Conservation (phyloP, 768 basidiomycete genomes). For the Mycena floridula region DNA sequence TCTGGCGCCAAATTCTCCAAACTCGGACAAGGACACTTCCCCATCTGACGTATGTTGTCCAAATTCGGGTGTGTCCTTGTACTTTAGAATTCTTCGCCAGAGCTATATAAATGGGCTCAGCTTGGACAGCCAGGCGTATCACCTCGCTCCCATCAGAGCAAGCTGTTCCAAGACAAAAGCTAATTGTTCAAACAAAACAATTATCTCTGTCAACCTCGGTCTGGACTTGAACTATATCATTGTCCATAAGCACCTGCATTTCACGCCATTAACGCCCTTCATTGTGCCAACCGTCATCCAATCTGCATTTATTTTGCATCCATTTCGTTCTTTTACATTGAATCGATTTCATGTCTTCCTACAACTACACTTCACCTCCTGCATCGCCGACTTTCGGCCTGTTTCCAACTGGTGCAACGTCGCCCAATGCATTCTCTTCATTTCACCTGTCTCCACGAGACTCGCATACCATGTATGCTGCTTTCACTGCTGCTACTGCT, state of each 20-base stretch:
- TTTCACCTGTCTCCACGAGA: constrained; percentile 61
- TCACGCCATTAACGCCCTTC: too few relatives aligned
- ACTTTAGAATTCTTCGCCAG: neutral
- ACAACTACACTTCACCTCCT: constrained; percentile 36
- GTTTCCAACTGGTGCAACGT: constrained; percentile 50
- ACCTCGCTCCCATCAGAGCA: too few relatives aligned
- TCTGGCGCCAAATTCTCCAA: too few relatives aligned
- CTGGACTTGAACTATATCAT: too few relatives aligned
- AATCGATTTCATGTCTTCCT: constrained; percentile 39
- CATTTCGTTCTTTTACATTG: neutral
- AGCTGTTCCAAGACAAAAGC: too few relatives aligned
- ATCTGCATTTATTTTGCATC: neutral
- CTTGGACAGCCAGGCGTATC: too few relatives aligned
- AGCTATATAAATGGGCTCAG: too few relatives aligned
- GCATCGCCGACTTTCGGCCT: constrained; percentile 53
- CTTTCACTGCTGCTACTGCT: constrained; percentile 27
- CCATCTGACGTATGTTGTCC: too few relatives aligned
- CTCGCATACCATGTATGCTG: constrained; percentile 51
- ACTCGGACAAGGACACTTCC: neutral
- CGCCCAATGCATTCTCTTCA: constrained; percentile 50
- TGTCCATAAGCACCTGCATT: too few relatives aligned
- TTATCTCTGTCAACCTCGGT: too few relatives aligned
- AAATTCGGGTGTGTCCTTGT: neutral
- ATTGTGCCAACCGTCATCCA: too few relatives aligned
- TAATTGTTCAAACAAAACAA: too few relatives aligned